Base-by-base conservation (phyloP, 2,329 filamentous ascomycete species). In the Sclerotinia nivalis region DNA sequence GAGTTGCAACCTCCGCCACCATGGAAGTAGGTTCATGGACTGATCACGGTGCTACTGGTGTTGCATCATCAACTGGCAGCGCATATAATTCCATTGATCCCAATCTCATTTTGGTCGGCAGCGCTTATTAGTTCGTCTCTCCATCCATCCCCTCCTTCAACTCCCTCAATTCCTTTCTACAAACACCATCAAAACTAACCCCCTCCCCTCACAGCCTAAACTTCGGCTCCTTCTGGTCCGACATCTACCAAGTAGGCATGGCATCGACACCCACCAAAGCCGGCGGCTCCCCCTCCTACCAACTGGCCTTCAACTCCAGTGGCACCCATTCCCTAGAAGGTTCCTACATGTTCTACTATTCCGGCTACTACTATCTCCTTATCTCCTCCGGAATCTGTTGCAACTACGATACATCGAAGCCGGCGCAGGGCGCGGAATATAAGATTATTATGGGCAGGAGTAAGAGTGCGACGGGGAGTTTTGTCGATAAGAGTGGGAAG, bases 171-270 rank as follows among this genome's bases (percentile, higher is more conserved):
- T n/a, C 2, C 9, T 31, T 31, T 5, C 5, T 31, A 12, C 5
- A 20, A 25, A 49, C 7, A 31, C 52, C 8, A 59, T 25, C 28
- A 28, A 4, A 58, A 34, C 55, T 68, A 40, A 68, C 25, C 7
- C 10, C 4, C 25, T n/a, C 34, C 9, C 12, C 20, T 10, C 22
- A 28, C 15, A 68, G 66, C 70, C 79, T 89, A 76, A 87, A 83
- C 71, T 92, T 91, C 72, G 90, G 89, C 34, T 90, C 87, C 18
- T 92, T 91, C 83, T 93, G 89, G 88, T 78, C 80, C 9, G 85
- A 88, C 75, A 83, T 92, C 70, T 90, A 87, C 80, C 86, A 88
- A 75, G 86, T 87, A 1, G 76, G 81, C 49, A 83, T 91, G 78
- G 76, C 74, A 49, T 76, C 76, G 45, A 74, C 77, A 2, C 76